Evolutionary conservation across 1,139 yeast genomes (phyloP), one percentile per base, ranked within the genome.

Genomic region (Geotrichum carabidarum): DNA sequence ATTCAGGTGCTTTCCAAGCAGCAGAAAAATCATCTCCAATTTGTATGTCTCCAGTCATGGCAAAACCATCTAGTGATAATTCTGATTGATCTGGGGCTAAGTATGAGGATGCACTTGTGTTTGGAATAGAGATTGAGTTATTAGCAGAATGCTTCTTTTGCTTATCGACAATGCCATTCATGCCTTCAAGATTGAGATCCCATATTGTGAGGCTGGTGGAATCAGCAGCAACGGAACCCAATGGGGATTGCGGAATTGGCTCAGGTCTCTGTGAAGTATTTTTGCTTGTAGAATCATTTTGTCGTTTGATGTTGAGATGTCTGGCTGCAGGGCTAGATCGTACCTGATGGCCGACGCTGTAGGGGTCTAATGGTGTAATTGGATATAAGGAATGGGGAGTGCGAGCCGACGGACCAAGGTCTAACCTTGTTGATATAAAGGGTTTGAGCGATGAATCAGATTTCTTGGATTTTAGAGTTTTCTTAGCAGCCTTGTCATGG

Each of bases 1-100:
- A 36, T 46, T 53, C 56, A 11, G 55, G 60, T 15, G 56, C 56
- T 50, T 42, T 52, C 57, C 55, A 56, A 30, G 44, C 48, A 34
- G 44, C 55, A 44, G 43, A 37, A 7, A 40, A 48, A 32, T 47
- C 51, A 9, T 45, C 55, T 37, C 43, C 55, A 56, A 50, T 48
- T 46, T 35, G 53, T 53, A 12, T 53, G 51, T 47, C 55, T 15
- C 46, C 49, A 47, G 58, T 36, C 50, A 57, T 17, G 48, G 43
- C 32, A 43, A 48, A 51, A 22, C 46, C 38, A 32, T 31, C 18
- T 27, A 34, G 14, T 2, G 45, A 18, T 8, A 36, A 4, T n/a
- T 18, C 42, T 8, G 32, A n/a, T 8, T 17, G 22, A 3, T 11
- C 32, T 17, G 43, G 17, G 5, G 43, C 40, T 35, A 7, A 41